phyloP scores from a whole-genome alignment of 2,329 filamentous ascomycete genomes.

The Colletotrichum theobromicola region DNA sequence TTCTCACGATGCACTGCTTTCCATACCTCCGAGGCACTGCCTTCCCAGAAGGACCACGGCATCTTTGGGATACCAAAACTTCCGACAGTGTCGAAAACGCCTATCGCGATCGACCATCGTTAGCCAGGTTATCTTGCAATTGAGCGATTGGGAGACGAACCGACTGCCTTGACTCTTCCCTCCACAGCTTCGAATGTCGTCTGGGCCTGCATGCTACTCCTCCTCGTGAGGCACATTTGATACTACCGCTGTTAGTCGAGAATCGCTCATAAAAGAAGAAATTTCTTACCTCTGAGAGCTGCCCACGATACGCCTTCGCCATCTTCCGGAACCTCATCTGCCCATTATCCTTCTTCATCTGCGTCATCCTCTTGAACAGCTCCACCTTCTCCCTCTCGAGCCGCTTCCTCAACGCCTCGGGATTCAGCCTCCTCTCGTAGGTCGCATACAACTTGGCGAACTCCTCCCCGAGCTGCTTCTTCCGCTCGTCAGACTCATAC shows the following conservation, averaged over 20 bases:
- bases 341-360: not conserved
- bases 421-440: not conserved
- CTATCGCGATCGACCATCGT: constrained; percentile 17
- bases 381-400: not conserved
- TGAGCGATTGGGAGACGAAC: not conserved
- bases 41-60: not conserved
- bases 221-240: not conserved
- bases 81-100: constrained; percentile 60
- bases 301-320: not conserved
- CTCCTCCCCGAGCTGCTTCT: not conserved
- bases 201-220: not conserved
- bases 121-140: fast-evolving
- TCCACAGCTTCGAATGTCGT: not conserved
- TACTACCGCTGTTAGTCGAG: not conserved
- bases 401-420: not conserved
- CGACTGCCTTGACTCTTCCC: constrained; percentile 7
- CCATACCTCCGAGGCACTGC: constrained; percentile 2
- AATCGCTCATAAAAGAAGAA: too few species aligned
- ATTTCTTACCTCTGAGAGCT: not conserved
- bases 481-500: not conserved
- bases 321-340: not conserved
- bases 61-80: constrained; percentile 38
- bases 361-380: not conserved
- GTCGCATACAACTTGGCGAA: not conserved
- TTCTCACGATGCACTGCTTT: not conserved